A percentile compares a stretch with the other conserved stretches of the same genome.
Conservation (phyloP, 1,284 basidiomycete genomes). For the Sporisorium scitamineum region DNA sequence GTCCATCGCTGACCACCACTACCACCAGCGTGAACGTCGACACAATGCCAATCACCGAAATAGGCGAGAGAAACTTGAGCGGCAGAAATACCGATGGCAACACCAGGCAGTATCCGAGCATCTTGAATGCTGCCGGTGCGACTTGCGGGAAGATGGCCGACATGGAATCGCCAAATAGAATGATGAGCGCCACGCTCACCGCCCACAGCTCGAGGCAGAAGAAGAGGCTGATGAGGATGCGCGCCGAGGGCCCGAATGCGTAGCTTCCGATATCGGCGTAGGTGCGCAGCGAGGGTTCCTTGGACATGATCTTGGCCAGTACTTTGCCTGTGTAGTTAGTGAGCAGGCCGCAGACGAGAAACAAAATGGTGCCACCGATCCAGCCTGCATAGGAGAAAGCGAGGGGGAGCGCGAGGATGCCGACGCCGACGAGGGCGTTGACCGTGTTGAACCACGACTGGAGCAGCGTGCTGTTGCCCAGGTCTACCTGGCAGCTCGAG, state of each 20-base stretch:
- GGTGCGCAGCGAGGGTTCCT: conserved; percentile 61
- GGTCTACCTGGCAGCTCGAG: conserved; percentile 22
- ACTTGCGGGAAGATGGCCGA: conserved; percentile 49
- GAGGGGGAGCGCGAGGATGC: conserved; percentile 65
- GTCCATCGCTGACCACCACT: conserved; percentile 86
- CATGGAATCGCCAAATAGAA: conserved; percentile 64
- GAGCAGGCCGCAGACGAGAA: conserved; percentile 60
- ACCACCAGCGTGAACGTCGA: conserved; percentile 75
- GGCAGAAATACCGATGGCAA: conserved; percentile 65
- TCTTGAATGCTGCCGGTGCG: conserved; percentile 56
- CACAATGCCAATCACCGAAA: conserved; percentile 70
- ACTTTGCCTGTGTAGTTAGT: conserved; percentile 68
- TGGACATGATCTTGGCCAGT: conserved; percentile 64
- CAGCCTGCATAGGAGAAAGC: conserved; percentile 64
- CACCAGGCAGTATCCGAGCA: conserved; percentile 55
- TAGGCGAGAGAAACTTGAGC: conserved; percentile 59
- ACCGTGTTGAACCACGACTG: conserved; percentile 69
- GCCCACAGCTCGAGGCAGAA: conserved; percentile 68
- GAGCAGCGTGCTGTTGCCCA: conserved; percentile 59
- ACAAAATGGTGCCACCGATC: conserved; percentile 57
- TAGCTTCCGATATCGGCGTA: conserved; percentile 68
- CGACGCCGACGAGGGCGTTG: conserved; percentile 66
- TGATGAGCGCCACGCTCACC: conserved; percentile 64
- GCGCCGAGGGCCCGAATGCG: conserved; percentile 62
- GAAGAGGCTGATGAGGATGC: conserved; percentile 60